Evolutionary conservation across 169 alveolate genomes (phyloP), one percentile per base, ranked within the genome.

Genomic region (Plasmodium blacklocki): DNA sequence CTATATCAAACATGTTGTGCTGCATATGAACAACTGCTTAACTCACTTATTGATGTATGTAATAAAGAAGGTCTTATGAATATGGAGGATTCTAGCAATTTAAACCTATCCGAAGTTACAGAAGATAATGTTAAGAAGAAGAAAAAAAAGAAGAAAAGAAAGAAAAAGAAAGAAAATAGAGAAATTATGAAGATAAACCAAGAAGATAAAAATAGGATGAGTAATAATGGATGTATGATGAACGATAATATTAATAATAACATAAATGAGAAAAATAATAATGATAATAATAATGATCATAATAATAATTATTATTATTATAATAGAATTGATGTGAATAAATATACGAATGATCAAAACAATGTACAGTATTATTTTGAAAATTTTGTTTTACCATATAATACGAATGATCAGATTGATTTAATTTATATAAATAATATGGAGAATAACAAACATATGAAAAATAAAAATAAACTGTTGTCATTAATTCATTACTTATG

Each of bases 401-500:
- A 67, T 68, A 45, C 73, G 23, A 62, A 83, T 29, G 45, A 39
- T 47, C 91, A 73, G 1, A 58, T 83, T 56, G 91, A 83, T 68
- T 52, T 83, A 19, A 83, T 83, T 15, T 68, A 68, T 43, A 58
- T 83, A 68, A 68, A 59, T n/a, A 62, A 49, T 56, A 8, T 66
- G 3, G 70, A 29, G 0, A 29, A 83, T 50, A 45, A 19, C 23
- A 83, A 63, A 68, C 52, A 56, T 60, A 67, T 67, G 85, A 21
- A 83, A 83, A 83, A 83, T 60, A 83, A 83, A 49, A 56, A 83
- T 26, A 83, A 83, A 56, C 26, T 83, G 11, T 39, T 83, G 21
- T 83, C 91, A 47, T 73, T 83, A 83, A 83, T 83, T 83, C 91
- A 83, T 83, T 83, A 83, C 21, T 63, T 83, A 15, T 83, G 91